phyloP scores from a whole-genome alignment of 2,329 filamentous ascomycete genomes.

The Aspergillus sergii region DNA sequence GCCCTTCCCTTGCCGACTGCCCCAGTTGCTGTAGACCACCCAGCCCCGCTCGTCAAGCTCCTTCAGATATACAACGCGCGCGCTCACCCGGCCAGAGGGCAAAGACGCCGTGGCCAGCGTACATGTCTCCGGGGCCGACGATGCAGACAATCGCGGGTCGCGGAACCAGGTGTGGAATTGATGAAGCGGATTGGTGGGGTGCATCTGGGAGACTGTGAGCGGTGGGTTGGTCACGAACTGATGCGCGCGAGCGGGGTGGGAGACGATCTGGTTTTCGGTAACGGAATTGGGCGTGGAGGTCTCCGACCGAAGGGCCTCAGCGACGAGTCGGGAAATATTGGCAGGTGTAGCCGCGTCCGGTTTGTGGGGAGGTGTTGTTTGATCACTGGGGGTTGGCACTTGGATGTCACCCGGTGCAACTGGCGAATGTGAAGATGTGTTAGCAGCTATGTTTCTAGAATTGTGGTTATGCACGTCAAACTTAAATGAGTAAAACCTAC shows the following conservation, averaged over 20 bases:
- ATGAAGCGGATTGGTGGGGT: conserved; percentile 62
- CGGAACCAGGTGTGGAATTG: conserved; percentile 94
- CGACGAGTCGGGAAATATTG: conserved; percentile 11
- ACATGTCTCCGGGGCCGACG: conserved; percentile 83
- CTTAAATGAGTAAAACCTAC: conserved; percentile 25
- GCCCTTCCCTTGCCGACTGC: conserved; percentile 60
- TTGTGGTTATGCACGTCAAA: not conserved
- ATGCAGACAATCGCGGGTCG: conserved; percentile 62
- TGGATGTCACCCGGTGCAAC: conserved; percentile 48
- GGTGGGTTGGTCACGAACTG: conserved; percentile 48
- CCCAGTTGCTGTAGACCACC: conserved; percentile 93
- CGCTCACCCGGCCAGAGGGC: conserved; percentile 80
- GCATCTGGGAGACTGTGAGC: conserved; percentile 44
- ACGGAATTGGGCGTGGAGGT: conserved; percentile 40
- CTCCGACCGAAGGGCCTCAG: conserved; percentile 32
- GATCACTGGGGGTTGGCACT: conserved; percentile 18
- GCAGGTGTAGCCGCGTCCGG: conserved; percentile 15
- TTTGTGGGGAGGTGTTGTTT: conserved; percentile 19
- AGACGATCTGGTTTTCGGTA: conserved; percentile 36
- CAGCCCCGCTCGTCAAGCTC: conserved; percentile 83
- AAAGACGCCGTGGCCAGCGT: conserved; percentile 82
- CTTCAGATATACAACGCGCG: conserved; percentile 91
- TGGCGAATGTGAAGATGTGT: conserved; percentile 19
- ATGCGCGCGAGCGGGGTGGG: conserved; percentile 44
- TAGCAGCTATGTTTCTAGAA: not conserved